phyloP scores from a whole-genome alignment of 2,329 filamentous ascomycete genomes.

The Hypoxylon sp. region DNA sequence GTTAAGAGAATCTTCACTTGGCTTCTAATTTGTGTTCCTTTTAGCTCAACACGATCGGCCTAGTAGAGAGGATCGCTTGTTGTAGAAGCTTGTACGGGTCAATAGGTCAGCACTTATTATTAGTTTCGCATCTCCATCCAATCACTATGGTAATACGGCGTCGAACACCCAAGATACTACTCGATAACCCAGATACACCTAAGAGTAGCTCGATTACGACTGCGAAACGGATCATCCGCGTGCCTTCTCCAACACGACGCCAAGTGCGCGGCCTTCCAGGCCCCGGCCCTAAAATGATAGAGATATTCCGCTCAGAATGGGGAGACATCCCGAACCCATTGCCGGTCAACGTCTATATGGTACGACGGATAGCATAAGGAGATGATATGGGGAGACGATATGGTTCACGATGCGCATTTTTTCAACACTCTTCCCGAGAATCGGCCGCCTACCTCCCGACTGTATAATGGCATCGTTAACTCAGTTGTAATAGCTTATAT shows the following conservation, averaged over 20 bases:
- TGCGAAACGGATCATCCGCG: not conserved
- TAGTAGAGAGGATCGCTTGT: not conserved
- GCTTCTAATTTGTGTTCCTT: not conserved
- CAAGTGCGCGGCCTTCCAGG: not conserved
- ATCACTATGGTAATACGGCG: not conserved
- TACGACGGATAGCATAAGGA: not conserved
- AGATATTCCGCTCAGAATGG: not conserved
- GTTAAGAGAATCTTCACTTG: not conserved
- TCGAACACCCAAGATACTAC: not conserved
- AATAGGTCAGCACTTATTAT: not conserved
- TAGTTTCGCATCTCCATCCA: conserved; percentile 20
- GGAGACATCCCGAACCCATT: not conserved
- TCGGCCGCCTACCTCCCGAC: too few relatives aligned
- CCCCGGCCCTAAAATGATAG: not conserved
- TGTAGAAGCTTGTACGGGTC: not conserved
- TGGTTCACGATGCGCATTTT: not conserved
- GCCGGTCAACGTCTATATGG: not conserved
- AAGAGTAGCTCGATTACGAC: not conserved
- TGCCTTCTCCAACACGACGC: not conserved
- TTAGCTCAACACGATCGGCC: not conserved
- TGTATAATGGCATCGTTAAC: not conserved
- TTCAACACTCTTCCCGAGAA: not conserved
- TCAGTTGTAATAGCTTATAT: not conserved
- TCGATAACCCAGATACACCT: not conserved
- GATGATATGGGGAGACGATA: not conserved